Evolutionary conservation across 768 basidiomycete genomes (phyloP), one percentile per base, ranked within the genome.

Genomic region (Royoungia palumana): DNA sequence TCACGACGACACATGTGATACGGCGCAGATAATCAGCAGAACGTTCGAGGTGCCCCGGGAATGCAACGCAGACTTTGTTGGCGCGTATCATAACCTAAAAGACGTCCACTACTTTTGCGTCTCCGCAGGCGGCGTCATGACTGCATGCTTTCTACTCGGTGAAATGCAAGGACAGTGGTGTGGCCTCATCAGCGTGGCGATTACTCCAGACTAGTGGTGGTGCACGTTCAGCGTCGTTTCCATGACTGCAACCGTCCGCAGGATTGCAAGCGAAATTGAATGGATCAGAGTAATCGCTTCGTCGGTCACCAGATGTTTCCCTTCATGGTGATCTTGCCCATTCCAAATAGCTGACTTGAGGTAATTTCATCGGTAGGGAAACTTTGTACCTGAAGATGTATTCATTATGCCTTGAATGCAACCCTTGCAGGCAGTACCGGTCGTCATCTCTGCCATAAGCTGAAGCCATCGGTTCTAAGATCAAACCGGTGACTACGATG

Each of bases 141-240:
- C 72, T 12, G 49, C 70, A 19, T 76, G 70, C 51, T 65, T 76
- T 36, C 61, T 77, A 10, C 44, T 76, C 7, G 75, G 76, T 11
- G 46, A 54, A 41, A 37, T 59, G 57, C 21, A 54, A 59, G 17
- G 54, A 42, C 35, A 35, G n/a, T 51, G 66, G 56, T 55, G 50
- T 48, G 57, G 62, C 19, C 49, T 65, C 17, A 48, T 42, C n/a
- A 50, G 57, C 27, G 48, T 65, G 11, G 53, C 57, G 9, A 50
- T 58, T 20, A 48, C 41, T 27, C 34, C 49, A 12, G 57, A 49
- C 20, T 39, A 36, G 42, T 5, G 16, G n/a, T n/a, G 6, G n/a
- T 6, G 9, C 17, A 20, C 2, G 13, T 2, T 12, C 24, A 37
- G 27, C 2, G 7, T 5, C 30, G 16, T 19, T 44, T 27, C 11